Evolutionary conservation across 805 yeast species (phyloP).

Genomic region (Metschnikowia amazonensis): DNA sequence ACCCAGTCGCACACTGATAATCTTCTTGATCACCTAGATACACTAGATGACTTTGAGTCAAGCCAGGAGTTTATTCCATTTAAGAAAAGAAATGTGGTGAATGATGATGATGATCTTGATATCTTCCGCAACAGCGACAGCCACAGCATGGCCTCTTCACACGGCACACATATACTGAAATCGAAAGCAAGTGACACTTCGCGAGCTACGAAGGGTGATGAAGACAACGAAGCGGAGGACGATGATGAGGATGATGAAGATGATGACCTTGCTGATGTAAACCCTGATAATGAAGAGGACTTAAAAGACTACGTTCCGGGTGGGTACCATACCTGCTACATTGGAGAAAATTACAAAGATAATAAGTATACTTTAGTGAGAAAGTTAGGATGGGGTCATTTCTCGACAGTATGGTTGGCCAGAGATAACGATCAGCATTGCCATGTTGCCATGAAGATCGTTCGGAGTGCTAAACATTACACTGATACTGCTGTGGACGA

Average conservation of each 20-base stretch:
- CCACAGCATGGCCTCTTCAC: constrained; percentile 1
- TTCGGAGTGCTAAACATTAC: constrained; percentile 50
- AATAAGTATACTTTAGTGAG: constrained; percentile 39
- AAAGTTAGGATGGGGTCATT: constrained; percentile 70
- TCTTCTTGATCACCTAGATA: constrained; percentile 12
- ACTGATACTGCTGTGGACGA: constrained; percentile 66
- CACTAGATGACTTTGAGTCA: constrained; percentile 10
- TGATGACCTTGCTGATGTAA: constrained; percentile 18
- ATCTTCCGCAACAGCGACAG: constrained; percentile 1
- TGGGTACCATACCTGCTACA: constrained; percentile 61
- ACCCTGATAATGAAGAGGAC: constrained; percentile 45
- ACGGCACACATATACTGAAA: background rate
- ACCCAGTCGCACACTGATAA: constrained; percentile 4
- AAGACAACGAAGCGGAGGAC: constrained; percentile 10
- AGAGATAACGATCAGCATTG: constrained; percentile 46
- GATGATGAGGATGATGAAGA: constrained; percentile 22
- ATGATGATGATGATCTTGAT: constrained; percentile 1
- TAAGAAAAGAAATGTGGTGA: constrained; percentile 4
- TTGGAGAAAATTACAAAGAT: constrained; percentile 51
- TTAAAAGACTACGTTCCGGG: constrained; percentile 52
- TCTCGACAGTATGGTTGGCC: constrained; percentile 70
- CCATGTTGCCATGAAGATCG: constrained; percentile 66
- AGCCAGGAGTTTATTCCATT: constrained; percentile 6
- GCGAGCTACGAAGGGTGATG: background rate
- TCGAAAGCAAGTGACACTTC: background rate